A percentile compares a stretch with the other conserved stretches of the same genome.
Conservation (phyloP, 805 yeast genomes). For the Yamadazyma kitorensis region DNA sequence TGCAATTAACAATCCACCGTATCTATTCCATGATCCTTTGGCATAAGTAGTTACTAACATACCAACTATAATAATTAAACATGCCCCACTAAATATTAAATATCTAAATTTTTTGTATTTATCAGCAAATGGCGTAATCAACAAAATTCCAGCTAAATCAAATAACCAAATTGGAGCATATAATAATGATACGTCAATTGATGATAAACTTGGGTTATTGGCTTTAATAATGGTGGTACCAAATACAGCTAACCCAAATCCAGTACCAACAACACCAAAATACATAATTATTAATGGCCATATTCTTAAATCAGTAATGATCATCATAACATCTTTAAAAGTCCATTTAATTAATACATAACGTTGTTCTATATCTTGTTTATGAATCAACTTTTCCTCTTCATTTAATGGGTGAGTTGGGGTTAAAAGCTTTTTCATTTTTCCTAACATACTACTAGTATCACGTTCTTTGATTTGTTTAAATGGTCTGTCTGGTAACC, state of each 20-base stretch:
- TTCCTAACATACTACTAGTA: too few species aligned
- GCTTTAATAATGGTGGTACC: conserved; percentile 73
- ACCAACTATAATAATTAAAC: conserved; percentile 69
- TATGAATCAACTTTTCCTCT: conserved; percentile 55
- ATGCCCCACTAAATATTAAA: conserved; percentile 58
- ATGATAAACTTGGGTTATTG: conserved; percentile 58
- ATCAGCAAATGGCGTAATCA: conserved; percentile 81
- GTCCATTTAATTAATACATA: conserved; percentile 53
- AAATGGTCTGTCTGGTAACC: conserved; percentile 81
- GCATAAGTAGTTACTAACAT: conserved; percentile 77
- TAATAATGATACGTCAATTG: conserved; percentile 68
- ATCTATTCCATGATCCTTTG: conserved; percentile 66
- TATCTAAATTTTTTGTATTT: conserved; percentile 57
- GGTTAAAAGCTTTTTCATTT: conserved; percentile 20
- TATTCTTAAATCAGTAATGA: conserved; percentile 60
- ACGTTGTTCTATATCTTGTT: conserved; percentile 55
- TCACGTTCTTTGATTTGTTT: conserved; percentile 9
- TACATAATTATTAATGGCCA: conserved; percentile 88
- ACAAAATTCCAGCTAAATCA: conserved; percentile 70
- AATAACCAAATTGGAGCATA: conserved; percentile 92
- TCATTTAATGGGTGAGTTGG: conserved; percentile 49
- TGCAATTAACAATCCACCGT: conserved; percentile 76
- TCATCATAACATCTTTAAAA: conserved; percentile 51
- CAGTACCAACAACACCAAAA: conserved; percentile 92
- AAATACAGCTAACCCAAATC: conserved; percentile 80